A percentile compares a stretch with the other conserved stretches of the same genome.
Evolutionary conservation across 2,329 filamentous ascomycete genomes (phyloP).

Genomic region (Calonectria pseudoturangicola): DNA sequence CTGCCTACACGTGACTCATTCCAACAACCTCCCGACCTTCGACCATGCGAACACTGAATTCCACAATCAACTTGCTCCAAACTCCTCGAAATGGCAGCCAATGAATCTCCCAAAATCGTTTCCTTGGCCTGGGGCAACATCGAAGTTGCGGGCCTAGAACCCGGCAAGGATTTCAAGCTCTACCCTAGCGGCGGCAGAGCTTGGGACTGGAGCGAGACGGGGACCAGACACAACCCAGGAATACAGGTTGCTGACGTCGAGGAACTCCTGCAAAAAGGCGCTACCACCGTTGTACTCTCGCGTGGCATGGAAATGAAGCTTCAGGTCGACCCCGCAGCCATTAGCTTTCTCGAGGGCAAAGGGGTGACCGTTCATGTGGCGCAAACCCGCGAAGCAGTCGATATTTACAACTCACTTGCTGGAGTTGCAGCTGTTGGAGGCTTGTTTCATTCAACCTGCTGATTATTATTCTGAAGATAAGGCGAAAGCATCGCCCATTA

Average conservation of each 20-base stretch:
- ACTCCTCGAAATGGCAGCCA: slow-evolving; percentile 17
- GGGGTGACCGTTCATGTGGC: slow-evolving; percentile 28
- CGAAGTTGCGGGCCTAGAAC: slow-evolving; percentile 20
- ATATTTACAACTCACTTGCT: slow-evolving; percentile 32
- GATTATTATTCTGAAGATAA: no score
- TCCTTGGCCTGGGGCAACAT: slow-evolving; percentile 34
- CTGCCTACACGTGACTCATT: slow-evolving; percentile 3
- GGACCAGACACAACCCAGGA: slow-evolving; percentile 33
- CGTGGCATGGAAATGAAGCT: slow-evolving; percentile 39
- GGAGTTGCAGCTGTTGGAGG: slow-evolving; percentile 25
- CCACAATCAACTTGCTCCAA: no score
- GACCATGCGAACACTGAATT: background rate
- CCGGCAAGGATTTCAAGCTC: slow-evolving; percentile 40
- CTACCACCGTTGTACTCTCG: slow-evolving; percentile 36
- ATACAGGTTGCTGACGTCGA: slow-evolving; percentile 37
- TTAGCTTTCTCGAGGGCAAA: slow-evolving; percentile 36
- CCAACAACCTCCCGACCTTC: background rate
- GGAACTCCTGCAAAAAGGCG: slow-evolving; percentile 34
- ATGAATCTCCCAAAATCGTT: slow-evolving; percentile 27
- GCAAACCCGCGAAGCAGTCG: slow-evolving; percentile 33
- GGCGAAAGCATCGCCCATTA: no score
- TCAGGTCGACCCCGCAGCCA: slow-evolving; percentile 11
- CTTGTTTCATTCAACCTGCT: slow-evolving; percentile 36
- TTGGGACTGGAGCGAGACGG: slow-evolving; percentile 41
- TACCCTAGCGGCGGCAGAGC: slow-evolving; percentile 36